Evolutionary conservation across 2,329 filamentous ascomycete species (phyloP), one percentile per base, ranked within the genome.

Genomic region (Chrysoporthe cubensis): DNA sequence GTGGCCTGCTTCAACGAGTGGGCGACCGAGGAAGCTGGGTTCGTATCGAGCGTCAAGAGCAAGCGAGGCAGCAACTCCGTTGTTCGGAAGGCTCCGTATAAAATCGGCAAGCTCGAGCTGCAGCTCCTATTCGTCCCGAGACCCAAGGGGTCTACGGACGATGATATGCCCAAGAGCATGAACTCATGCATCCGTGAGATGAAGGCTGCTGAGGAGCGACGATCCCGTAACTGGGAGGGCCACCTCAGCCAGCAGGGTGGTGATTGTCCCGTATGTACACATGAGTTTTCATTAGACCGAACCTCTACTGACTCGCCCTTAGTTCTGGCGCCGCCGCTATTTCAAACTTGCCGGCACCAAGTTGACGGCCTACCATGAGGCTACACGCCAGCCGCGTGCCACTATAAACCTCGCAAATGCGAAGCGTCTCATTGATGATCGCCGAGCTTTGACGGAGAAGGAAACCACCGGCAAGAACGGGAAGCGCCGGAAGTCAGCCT

Each of bases 141-240:
- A 74, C 95, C 96, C 4, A 95, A 93, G 82, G 91, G 91, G 57
- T 86, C 90, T 42, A 89, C 89, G 62, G 96, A 98, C 71, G 94
- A 97, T 18, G 95, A 98, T 73, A 97, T 99, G 93, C 96, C 96
- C 65, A 98, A 98, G 89, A 97, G 94, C 83, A 97, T 99, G 94
- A 97, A 96, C 79, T 92, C 93, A 56, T 97, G 94, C 78, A 91
- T 98, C 73, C 88, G 96, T 21, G 96, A 98, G 81, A 89, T 99
- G 81, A 93, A 91, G 79, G 93, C 95, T 64, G 94, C 95, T 1
- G 94, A 97, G 77, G 91, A 92, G 77, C 86, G 92, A 70, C 87
- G 91, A 70, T 85, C 90, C 61, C 89, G 91, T 70, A 91, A 89
- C 73, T 97, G 88, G 84, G 95, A 99, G 79, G 95, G 96, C 42